phyloP scores from a whole-genome alignment of 2,329 filamentous ascomycete species.

The Aureobasidium sp. region DNA sequence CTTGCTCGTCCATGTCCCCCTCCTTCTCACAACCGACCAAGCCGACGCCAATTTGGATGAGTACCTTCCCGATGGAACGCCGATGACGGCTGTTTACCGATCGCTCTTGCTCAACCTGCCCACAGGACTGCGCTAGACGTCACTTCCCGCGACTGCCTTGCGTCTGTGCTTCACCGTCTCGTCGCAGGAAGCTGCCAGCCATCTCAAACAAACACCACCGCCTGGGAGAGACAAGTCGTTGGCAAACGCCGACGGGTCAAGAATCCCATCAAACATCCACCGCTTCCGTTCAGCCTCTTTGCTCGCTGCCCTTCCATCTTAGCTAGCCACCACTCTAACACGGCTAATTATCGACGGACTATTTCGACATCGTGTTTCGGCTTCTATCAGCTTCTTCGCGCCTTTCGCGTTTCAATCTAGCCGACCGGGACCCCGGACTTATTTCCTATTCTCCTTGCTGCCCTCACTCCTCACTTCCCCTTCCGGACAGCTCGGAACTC shows the following conservation, averaged over 20 bases:
- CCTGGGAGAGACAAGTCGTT: background rate
- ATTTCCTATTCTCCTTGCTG: background rate
- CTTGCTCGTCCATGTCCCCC: background rate
- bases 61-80: constrained; percentile 11
- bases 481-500: background rate
- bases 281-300: constrained; percentile 6
- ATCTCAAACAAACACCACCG: background rate
- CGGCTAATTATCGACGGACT: constrained; percentile 4
- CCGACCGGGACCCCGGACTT: constrained; percentile 6
- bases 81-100: constrained; percentile 12
- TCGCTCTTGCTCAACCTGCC: constrained; percentile 8
- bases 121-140: background rate
- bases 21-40: background rate
- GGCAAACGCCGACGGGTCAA: constrained; percentile 6
- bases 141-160: constrained; percentile 1
- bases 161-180: background rate
- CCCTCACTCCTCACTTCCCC: background rate
- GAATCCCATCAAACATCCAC: background rate
- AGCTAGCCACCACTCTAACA: background rate
- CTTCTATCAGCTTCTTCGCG: constrained; percentile 4
- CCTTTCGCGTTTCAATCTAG: background rate
- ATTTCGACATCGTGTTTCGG: constrained; percentile 1
- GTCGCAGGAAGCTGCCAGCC: background rate
- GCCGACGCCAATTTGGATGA: constrained; percentile 11
- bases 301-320: background rate